Evolutionary conservation across 192 early-diverging fungal species (phyloP).

Genomic region (Podila epicladia): DNA sequence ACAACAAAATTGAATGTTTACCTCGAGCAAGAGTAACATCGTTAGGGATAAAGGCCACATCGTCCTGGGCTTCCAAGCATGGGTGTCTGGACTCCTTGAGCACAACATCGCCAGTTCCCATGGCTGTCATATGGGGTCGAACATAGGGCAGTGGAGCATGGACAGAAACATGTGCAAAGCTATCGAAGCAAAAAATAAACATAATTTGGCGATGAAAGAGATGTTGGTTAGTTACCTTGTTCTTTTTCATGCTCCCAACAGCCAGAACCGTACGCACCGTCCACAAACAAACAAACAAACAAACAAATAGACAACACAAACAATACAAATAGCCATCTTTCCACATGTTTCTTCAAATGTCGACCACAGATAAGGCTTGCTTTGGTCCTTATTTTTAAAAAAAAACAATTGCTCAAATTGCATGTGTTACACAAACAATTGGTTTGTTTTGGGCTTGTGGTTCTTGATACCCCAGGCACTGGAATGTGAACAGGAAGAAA

Average conservation of each 20-base stretch:
- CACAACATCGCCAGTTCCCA: conserved; percentile 72
- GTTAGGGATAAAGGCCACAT: conserved; percentile 94
- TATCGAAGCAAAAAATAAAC: conserved; percentile 22
- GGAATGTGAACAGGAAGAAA: neutral
- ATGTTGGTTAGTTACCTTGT: no score
- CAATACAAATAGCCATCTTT: no score
- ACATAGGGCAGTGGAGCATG: conserved; percentile 87
- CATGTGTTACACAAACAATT: neutral
- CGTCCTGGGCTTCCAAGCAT: conserved; percentile 92
- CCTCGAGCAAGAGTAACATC: conserved; percentile 81
- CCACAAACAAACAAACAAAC: no score
- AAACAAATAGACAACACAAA: no score
- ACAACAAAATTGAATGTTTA: conserved; percentile 16
- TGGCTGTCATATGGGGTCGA: conserved; percentile 74
- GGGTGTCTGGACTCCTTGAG: conserved; percentile 87
- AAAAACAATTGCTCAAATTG: no score
- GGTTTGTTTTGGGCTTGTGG: neutral
- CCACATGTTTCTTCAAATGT: no score
- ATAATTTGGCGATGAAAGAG: neutral
- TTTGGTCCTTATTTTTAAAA: no score
- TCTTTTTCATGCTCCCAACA: no score
- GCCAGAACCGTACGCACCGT: no score
- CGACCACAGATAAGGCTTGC: no score
- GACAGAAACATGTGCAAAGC: conserved; percentile 87
- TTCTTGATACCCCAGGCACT: neutral